phyloP scores from a whole-genome alignment of 225 moss, liverwort and hornwort genomes.

The Bryoerythrophyllum caledonicum region DNA sequence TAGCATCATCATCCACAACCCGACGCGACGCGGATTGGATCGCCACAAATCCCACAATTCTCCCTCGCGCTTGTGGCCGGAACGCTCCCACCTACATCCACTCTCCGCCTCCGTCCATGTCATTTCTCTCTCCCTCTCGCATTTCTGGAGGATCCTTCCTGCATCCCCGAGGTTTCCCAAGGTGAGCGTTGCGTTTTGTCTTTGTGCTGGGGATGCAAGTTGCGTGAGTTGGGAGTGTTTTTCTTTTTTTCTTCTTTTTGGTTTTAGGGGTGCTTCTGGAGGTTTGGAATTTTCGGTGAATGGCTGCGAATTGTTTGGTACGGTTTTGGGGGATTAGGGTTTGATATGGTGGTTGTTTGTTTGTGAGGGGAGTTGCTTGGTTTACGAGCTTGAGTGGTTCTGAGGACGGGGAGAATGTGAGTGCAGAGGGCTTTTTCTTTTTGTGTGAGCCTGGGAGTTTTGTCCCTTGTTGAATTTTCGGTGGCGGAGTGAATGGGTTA shows the following conservation, averaged over 20 bases:
- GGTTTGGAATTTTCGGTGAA: not conserved
- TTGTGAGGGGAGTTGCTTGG: not conserved
- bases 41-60: not conserved
- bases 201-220: not conserved
- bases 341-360: not conserved
- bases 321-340: slow-evolving; percentile 19
- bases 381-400: not conserved
- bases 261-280: not conserved
- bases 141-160: too few relatives aligned
- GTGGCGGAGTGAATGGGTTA: not conserved
- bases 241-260: not conserved
- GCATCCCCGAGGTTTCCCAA: too few relatives aligned
- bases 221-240: too few relatives aligned
- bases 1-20: not conserved
- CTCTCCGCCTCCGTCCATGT: slow-evolving; percentile 17
- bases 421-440: not conserved
- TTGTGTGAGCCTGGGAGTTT: not conserved
- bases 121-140: too few relatives aligned
- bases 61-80: slow-evolving; percentile 28
- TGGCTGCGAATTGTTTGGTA: not conserved
- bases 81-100: slow-evolving; percentile 32
- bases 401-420: not conserved
- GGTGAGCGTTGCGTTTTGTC: not conserved
- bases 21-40: not conserved
- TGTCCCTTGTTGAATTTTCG: not conserved